Base-by-base conservation (phyloP, 768 basidiomycete genomes). In the Fistulinella prunicolor region DNA sequence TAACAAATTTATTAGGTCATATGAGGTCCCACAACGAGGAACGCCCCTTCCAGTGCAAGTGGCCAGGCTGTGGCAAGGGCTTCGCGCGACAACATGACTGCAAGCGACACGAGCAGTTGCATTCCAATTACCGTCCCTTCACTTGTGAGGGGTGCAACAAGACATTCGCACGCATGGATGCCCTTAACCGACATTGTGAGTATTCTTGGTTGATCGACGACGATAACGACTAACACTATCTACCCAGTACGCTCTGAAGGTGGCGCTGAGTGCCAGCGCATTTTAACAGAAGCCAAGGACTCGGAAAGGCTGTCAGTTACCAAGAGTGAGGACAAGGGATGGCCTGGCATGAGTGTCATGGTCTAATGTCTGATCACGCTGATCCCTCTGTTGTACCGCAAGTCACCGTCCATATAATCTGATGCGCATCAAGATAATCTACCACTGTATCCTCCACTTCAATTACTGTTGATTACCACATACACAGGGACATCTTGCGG, bases 61-160 rank as follows among this genome's bases (percentile, higher is more conserved):
- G 92, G 85, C 90, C 91, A 1, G 93, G 91, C 20, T 97, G 94
- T 62, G 86, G 84, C 22, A 95, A 96, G 70, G 91, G 94, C 20
- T 94, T 96, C 54, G 94, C 89, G 22, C 70, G 94, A 47, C 91
- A 95, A 65, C 94, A 96, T 61, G 94, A 98, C 65, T 96, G 94
- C 70, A 97, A 95, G 64, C 81, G 94, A 3, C 95, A 98, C 59
- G 94, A 96, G 67, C 87, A 94, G 56, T 75, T 98, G 35, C 94
- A 98, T 65, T 84, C 89, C 49, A 94, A 95, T 58, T 86, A 92
- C 60, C 74, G 94, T 20, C 93, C 94, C 52, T 95, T 94, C 65
- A 86, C 81, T 12, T 98, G 95, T 60, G 89, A 94, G 9, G 94
- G 92, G 37, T 98, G 94, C 64, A 78, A 80, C 57, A 90, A 94